A percentile compares a stretch with the other conserved stretches of the same genome.
Evolutionary conservation across 495 filamentous ascomycete species (phyloP).

Genomic region (Clohesyomyces aquaticus): DNA sequence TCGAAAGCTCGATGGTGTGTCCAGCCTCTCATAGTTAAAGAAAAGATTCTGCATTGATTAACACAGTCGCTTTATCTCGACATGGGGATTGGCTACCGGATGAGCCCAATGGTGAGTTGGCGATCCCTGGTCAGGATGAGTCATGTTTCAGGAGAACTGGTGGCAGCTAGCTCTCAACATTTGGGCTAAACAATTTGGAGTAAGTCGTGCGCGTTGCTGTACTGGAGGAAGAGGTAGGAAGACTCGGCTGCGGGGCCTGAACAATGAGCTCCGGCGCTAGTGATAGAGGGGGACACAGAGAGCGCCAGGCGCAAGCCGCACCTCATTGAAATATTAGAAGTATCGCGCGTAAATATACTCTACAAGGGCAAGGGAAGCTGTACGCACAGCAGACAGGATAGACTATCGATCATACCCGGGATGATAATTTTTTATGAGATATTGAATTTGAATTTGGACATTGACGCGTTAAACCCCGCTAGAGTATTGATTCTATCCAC

Average conservation of each 20-base stretch:
- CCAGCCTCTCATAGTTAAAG: constrained; percentile 5
- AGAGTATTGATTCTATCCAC: too few species aligned
- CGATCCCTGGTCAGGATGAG: constrained; percentile 3
- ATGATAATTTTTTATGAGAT: too few species aligned
- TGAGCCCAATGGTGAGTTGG: neutral
- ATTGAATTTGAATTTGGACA: too few species aligned
- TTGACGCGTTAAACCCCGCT: too few species aligned
- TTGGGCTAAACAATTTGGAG: neutral
- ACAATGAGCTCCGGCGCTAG: too few species aligned
- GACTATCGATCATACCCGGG: too few species aligned
- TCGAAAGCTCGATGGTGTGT: constrained; percentile 6
- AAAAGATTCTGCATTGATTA: constrained; percentile 1
- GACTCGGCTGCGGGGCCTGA: neutral
- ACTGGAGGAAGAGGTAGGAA: constrained; percentile 1
- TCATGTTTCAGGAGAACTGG: constrained; percentile 2
- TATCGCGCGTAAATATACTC: too few species aligned
- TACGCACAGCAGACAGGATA: too few species aligned
- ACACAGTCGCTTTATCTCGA: neutral
- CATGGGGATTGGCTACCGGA: neutral
- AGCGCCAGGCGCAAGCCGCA: too few species aligned
- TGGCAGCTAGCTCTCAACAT: neutral
- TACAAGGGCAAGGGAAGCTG: too few species aligned
- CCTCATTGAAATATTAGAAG: too few species aligned
- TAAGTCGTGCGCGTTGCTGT: constrained; percentile 6
- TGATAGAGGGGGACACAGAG: too few species aligned